Conservation (phyloP, 352 stramenopile genomes). For the Pythium sp. region DNA sequence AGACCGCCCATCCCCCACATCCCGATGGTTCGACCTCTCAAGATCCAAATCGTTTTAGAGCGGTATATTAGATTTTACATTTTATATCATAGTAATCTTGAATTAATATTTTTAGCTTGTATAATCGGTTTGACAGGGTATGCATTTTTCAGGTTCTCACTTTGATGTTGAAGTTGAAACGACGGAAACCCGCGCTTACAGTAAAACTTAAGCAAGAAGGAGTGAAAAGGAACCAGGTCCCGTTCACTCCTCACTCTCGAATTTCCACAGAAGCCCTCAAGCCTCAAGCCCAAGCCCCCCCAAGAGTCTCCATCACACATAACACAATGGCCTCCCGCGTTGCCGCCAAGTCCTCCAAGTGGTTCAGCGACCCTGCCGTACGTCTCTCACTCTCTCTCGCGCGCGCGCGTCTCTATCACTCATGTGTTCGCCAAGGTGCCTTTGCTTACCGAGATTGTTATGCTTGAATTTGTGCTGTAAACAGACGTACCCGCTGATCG, state of each 20-base stretch:
- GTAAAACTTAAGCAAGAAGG: neutral
- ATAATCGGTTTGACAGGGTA: neutral
- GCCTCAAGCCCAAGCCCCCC: neutral
- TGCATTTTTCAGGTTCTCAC: neutral
- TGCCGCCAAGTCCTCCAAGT: constrained; percentile 38
- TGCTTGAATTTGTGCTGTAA: neutral
- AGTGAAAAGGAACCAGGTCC: neutral
- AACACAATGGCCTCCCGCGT: constrained; percentile 34
- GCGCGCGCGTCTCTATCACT: no score
- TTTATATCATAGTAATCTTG: neutral
- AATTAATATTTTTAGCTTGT: no score
- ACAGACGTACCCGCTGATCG: constrained; percentile 53
- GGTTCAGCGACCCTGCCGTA: constrained; percentile 43
- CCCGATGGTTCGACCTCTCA: constrained; percentile 2
- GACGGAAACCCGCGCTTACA: neutral
- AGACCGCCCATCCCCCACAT: neutral
- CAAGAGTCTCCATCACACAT: neutral
- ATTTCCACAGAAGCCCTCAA: neutral
- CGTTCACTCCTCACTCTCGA: neutral
- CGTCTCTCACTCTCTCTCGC: constrained; percentile 3
- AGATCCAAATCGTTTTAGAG: neutral
- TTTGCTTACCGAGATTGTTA: neutral
- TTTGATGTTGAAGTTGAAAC: constrained; percentile 9
- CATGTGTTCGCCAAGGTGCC: neutral
- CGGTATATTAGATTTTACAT: neutral